Evolutionary conservation across 2,329 filamentous ascomycete species (phyloP), one percentile per base, ranked within the genome.

Genomic region (Esteya vermicola): DNA sequence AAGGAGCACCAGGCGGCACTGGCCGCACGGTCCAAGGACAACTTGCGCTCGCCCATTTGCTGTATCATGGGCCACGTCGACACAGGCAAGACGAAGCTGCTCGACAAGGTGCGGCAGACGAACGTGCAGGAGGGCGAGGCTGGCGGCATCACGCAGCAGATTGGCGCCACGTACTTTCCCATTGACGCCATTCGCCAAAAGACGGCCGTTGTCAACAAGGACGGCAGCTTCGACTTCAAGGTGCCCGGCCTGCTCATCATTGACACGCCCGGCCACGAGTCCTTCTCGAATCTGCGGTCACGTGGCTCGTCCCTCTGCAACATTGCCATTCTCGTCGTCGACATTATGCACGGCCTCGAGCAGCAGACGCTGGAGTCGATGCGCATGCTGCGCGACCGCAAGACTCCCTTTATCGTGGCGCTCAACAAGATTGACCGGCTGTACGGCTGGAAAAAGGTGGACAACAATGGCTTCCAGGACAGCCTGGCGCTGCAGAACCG

Each of bases 31-130:
- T 96, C 89, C 19, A 86, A 84, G 62, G 88, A 98, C 58, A 81
- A 98, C 61, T 75, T 98, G 42, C 85, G 91, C 43, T 96, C 91
- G 31, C 91, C 91, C 39, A 98, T 98, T 63, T 96, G 91, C 72
- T 96, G 89, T 81, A 98, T 98, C 73, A 77, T 98, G 48, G 91
- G 91, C 54, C 91, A 98, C 75, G 91, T 98, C 75, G 91, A 98
- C 78, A 98, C 93, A 34, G 91, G 91, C 60, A 98, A 98, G 69
- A 98, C 91, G n/a, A 98, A 96, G 67, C 70, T 98, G 47, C 73
- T 98, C 43, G 91, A 98, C 70, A 98, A 98, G 68, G 85, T 98
- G 55, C 83, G 91, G 54, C 86, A 95, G 62, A 96, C 91, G 43
- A 96, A 98, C 57, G 91, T 98, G 27, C 93, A 98, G 57, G 91